Evolutionary conservation across 306 rosid species (phyloP).

Genomic region (Vigna angularis): DNA sequence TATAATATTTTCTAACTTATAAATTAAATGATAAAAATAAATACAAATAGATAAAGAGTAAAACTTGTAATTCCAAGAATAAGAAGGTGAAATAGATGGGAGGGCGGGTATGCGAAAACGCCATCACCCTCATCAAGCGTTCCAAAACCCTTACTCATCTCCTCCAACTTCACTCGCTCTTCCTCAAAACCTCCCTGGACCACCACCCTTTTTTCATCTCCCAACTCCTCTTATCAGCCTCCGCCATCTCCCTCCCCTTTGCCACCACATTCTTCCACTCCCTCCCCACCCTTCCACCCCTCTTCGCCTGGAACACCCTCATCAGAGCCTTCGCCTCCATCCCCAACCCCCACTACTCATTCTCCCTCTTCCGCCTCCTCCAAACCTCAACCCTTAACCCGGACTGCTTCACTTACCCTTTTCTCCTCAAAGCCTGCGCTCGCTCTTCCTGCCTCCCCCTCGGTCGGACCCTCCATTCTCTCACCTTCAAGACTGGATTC

Average conservation of each 20-base stretch:
- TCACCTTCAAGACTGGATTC: constrained; percentile 52
- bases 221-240: constrained; percentile 35
- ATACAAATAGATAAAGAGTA: no score
- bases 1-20: no score
- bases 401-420: constrained; percentile 65
- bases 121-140: constrained; percentile 35
- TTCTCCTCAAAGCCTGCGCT: constrained; percentile 59
- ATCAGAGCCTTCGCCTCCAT: constrained; percentile 52
- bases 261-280: constrained; percentile 47
- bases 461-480: constrained; percentile 56
- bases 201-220: constrained; percentile 42
- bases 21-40: no score
- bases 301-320: constrained; percentile 59
- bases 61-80: no score
- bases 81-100: neutral
- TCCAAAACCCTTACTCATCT: constrained; percentile 42
- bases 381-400: constrained; percentile 45
- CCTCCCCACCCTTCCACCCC: constrained; percentile 54
- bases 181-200: constrained; percentile 53
- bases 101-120: constrained; percentile 1
- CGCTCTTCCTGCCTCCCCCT: constrained; percentile 33
- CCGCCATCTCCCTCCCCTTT: constrained; percentile 46
- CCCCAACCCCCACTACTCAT: constrained; percentile 46
- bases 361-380: constrained; percentile 51
- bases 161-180: constrained; percentile 54